phyloP scores from a whole-genome alignment of 345 rosid genomes.

The Hibiscus trionum region DNA sequence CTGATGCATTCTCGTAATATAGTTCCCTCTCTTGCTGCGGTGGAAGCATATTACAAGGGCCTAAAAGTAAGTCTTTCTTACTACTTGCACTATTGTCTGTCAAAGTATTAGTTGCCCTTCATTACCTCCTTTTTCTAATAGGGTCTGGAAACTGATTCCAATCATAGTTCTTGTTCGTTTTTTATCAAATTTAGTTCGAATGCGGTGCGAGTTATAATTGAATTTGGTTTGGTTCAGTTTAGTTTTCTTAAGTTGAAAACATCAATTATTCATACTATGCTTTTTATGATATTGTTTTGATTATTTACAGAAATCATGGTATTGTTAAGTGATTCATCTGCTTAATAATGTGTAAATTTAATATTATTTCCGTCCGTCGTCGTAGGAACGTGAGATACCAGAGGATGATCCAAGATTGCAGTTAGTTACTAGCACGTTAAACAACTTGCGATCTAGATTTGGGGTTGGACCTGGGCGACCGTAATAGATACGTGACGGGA shows the following conservation, averaged over 20 bases:
- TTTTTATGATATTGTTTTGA: no score
- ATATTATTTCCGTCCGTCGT: not conserved
- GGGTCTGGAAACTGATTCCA: not conserved
- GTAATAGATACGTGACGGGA: not conserved
- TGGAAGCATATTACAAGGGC: constrained; percentile 83
- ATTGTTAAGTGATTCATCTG: not conserved
- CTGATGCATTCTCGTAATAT: constrained; percentile 63
- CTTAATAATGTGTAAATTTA: not conserved
- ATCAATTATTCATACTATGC: no score
- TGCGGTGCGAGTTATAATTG: not conserved
- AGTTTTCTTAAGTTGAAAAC: no score
- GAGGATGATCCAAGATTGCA: constrained; percentile 67
- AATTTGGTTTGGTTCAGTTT: no score
- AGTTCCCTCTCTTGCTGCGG: constrained; percentile 38
- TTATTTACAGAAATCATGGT: no score
- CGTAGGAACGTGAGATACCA: constrained; percentile 73
- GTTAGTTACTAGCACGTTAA: constrained; percentile 41
- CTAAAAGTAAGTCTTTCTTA: constrained; percentile 46
- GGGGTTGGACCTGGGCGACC: constrained; percentile 16
- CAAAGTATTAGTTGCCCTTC: not conserved
- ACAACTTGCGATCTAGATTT: constrained; percentile 32
- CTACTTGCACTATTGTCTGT: not conserved
- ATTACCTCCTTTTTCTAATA: not conserved
- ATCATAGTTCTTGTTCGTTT: not conserved
- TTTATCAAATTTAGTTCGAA: not conserved